These are phyloP conservation scores for Paecilomyces sp. DNA, from an alignment of 2,329 filamentous ascomycete species.

Conservation along the genomic window DNA sequence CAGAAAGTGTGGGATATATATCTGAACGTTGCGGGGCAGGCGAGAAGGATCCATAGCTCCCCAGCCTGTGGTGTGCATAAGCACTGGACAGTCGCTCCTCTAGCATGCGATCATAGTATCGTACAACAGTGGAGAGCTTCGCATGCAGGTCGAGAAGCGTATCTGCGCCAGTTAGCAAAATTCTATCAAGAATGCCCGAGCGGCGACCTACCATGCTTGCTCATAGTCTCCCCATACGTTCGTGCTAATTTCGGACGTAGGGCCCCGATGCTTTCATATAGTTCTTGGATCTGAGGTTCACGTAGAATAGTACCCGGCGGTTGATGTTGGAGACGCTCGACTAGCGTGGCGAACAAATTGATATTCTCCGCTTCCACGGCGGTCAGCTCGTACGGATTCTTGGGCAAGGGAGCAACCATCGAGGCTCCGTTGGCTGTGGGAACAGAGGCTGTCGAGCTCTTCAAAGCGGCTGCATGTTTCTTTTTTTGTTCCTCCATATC, in stretches of 20 bases:
- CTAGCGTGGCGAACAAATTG: slow-evolving; percentile 86
- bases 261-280: slow-evolving; percentile 95
- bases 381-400: slow-evolving; percentile 91
- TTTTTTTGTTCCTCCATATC: slow-evolving; percentile 99
- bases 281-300: slow-evolving; percentile 94
- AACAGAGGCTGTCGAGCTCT: slow-evolving; percentile 62
- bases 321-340: slow-evolving; percentile 90
- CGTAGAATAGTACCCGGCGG: slow-evolving; percentile 92
- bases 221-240: slow-evolving; percentile 98
- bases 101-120: slow-evolving; percentile 97
- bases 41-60: slow-evolving; percentile 48
- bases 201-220: slow-evolving; percentile 73
- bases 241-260: slow-evolving; percentile 87
- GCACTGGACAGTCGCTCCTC: slow-evolving; percentile 91
- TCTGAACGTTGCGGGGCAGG: slow-evolving; percentile 46
- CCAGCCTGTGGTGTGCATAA: slow-evolving; percentile 72
- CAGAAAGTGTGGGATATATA: slow-evolving; percentile 65
- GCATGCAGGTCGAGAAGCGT: slow-evolving; percentile 89
- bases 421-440: slow-evolving; percentile 43
- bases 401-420: slow-evolving; percentile 54
- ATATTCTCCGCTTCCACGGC: slow-evolving; percentile 96
- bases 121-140: slow-evolving; percentile 90
- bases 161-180: slow-evolving; percentile 47
- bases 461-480: slow-evolving; percentile 74
- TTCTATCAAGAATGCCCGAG: background rate